Base-by-base conservation (phyloP, 768 basidiomycete genomes). In the Macrolepiota fuliginosa region DNA sequence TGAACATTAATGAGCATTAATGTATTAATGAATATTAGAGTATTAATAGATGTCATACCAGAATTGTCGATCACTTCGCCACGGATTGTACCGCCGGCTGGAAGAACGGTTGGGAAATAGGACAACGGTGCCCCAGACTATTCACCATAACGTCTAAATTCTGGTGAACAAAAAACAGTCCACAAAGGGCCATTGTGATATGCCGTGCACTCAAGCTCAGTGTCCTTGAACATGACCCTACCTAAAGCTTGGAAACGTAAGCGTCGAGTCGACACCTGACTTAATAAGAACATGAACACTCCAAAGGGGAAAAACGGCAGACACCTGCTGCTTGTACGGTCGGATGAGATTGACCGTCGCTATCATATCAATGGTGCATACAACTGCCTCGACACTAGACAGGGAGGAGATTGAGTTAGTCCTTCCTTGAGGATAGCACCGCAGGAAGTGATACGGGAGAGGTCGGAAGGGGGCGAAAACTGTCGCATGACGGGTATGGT, bases 321-420 rank as follows among this genome's bases (percentile, higher is more conserved):
- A 56, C 54, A 17, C 54, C 54, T 15, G 39, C 54, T 25, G 40
- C 17, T 45, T 45, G 22, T 10, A 37, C 19, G 11, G 54, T 37
- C 3, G 22, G 10, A 56, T 42, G 12, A 56, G 39, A 24, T 56
- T 42, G 2, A 56, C 3, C 12, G 39, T 27, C 4, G 54, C 39
- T 13, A 2, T 17, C 2, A 13, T 12, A 19, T 54, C n/a, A 19
- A 61, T 56, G 24, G 54, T 56, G 54, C 39, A 42, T 6, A 56
- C 27, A 37, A 56, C 40, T 4, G 54, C 37, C 4, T 45, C 39
- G 25, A 45, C 54, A 24, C 37, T 37, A 19, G 2, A 3, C n/a
- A 56, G 24, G 4, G 54, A 22, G 24, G 54, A 27, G n/a, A 52
- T 45, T n/a, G 54, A 56, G 40, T 37, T 56, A 56, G 22, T 56